Percentiles rank a stretch among this genome's conserved stretches.
phyloP scores from a whole-genome alignment of 257 asterid genomes.

The Ocimum tenuiflorum region DNA sequence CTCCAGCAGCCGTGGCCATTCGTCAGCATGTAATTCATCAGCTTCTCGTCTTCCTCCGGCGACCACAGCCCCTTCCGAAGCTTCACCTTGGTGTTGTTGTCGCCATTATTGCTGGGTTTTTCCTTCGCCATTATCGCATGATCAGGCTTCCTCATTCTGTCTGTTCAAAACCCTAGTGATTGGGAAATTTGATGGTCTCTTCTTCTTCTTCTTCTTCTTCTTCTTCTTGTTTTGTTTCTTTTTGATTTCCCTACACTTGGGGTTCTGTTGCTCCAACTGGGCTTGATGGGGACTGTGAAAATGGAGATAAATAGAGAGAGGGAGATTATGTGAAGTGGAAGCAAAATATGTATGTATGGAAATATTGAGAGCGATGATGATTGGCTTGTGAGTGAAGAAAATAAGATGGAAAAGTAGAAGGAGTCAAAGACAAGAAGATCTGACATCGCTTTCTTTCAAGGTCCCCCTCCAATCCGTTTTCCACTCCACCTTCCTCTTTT shows the following conservation, averaged over 20 bases:
- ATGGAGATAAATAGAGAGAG: constrained; percentile 34
- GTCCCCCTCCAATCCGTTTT: constrained; percentile 95
- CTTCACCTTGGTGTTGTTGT: constrained; percentile 23
- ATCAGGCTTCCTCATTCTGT: constrained; percentile 34
- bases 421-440: constrained; percentile 90
- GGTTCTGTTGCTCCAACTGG: constrained; percentile 23
- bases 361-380: no score
- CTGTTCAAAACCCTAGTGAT: neutral
- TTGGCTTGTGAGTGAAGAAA: constrained; percentile 98
- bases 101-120: neutral
- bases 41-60: constrained; percentile 80
- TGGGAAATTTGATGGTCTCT: neutral
- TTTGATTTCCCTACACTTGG: neutral
- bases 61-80: constrained; percentile 82
- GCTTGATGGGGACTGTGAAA: constrained; percentile 48
- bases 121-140: constrained; percentile 17
- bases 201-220: neutral
- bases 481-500: constrained; percentile 52
- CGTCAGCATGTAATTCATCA: constrained; percentile 62
- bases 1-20: constrained; percentile 92
- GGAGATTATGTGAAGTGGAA: constrained; percentile 91
- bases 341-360: constrained; percentile 65
- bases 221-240: neutral
- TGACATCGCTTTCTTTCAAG: constrained; percentile 42
- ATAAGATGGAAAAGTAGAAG: constrained; percentile 37